phyloP scores from a whole-genome alignment of 352 stramenopile species.

The Nothophytophthora sp. region DNA sequence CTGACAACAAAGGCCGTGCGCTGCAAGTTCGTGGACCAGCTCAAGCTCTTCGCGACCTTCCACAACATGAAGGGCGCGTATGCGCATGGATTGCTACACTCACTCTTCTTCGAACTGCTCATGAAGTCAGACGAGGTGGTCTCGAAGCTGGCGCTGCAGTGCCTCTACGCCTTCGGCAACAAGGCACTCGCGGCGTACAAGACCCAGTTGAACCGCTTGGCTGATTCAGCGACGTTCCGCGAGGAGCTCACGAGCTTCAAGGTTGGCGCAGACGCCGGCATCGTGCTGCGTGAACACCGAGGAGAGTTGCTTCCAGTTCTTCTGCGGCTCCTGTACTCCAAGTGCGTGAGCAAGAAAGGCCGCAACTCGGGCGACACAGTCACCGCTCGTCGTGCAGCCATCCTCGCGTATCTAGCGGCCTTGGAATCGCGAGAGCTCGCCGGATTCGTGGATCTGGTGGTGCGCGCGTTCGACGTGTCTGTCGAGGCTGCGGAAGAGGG shows the following conservation, averaged over 20 bases:
- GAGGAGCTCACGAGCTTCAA: conserved; percentile 92
- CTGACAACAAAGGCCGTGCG: conserved; percentile 80
- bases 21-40: conserved; percentile 77
- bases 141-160: conserved; percentile 86
- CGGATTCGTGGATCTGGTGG: conserved; percentile 89
- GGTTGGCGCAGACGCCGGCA: conserved; percentile 61
- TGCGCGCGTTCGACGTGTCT: conserved; percentile 82
- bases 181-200: conserved; percentile 88
- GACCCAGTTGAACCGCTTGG: conserved; percentile 79
- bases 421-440: conserved; percentile 75
- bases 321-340: conserved; percentile 89
- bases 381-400: conserved; percentile 81
- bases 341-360: conserved; percentile 88
- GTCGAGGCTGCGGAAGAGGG: conserved; percentile 21
- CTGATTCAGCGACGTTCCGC: conserved; percentile 80
- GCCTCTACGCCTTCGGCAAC: conserved; percentile 84
- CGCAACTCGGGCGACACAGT: conserved; percentile 85
- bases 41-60: conserved; percentile 83
- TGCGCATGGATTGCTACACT: conserved; percentile 73
- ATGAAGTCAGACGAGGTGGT: conserved; percentile 90
- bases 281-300: conserved; percentile 84
- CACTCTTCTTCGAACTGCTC: conserved; percentile 87
- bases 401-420: conserved; percentile 89
- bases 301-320: conserved; percentile 81
- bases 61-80: conserved; percentile 90